These are phyloP conservation scores for Phytophthora kernoviae DNA, from an alignment of 352 stramenopile genomes.

Conservation along the genomic window DNA sequence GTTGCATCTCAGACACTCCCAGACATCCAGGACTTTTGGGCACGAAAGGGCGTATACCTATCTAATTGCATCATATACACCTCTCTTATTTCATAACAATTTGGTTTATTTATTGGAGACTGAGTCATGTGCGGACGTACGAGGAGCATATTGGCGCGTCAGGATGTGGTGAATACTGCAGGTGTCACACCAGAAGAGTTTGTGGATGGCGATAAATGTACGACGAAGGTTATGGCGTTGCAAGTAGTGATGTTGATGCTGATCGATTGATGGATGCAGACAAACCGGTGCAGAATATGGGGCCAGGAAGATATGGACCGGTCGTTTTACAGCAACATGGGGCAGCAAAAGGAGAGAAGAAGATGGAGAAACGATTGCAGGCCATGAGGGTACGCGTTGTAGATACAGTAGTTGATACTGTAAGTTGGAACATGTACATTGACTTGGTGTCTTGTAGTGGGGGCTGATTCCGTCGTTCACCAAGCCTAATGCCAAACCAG, in stretches of 20 bases:
- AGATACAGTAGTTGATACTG: background rate
- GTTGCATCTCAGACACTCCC: slow-evolving; percentile 11
- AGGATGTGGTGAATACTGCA: slow-evolving; percentile 54
- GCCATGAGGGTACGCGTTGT: slow-evolving; percentile 63
- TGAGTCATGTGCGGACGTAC: slow-evolving; percentile 70
- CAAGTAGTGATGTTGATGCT: background rate
- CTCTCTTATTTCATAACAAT: slow-evolving; percentile 3
- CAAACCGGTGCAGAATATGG: slow-evolving; percentile 79
- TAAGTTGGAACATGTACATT: slow-evolving; percentile 2
- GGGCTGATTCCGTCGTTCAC: slow-evolving; percentile 83
- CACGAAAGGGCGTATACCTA: slow-evolving; percentile 29
- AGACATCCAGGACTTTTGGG: background rate
- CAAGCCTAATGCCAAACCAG: slow-evolving; percentile 71
- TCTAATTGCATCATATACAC: slow-evolving; percentile 10
- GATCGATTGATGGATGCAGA: slow-evolving; percentile 36
- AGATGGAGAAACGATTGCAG: slow-evolving; percentile 41
- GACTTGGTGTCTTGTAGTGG: slow-evolving; percentile 47
- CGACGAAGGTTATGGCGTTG: background rate
- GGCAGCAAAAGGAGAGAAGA: slow-evolving; percentile 10
- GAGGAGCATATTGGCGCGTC: slow-evolving; percentile 60
- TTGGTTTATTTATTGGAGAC: slow-evolving; percentile 1
- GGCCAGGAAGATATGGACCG: slow-evolving; percentile 64
- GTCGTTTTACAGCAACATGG: slow-evolving; percentile 44
- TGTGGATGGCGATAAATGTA: slow-evolving; percentile 79
- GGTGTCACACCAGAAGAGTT: slow-evolving; percentile 56